Conservation (phyloP, 1,284 basidiomycete species). For the Ceratobasidium papillatum region DNA sequence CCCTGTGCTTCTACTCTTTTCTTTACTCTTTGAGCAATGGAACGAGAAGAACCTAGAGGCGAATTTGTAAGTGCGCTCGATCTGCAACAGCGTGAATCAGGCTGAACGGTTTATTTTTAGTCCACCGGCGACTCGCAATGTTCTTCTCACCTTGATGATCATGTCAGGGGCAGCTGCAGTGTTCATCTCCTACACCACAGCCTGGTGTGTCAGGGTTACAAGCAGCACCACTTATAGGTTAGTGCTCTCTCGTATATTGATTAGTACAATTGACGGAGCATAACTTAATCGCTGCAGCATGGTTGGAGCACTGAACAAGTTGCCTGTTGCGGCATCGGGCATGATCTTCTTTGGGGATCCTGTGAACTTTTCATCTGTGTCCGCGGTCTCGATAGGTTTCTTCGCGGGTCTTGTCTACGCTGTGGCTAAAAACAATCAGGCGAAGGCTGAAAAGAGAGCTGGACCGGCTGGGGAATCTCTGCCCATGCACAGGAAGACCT, state of each 20-base stretch:
- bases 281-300: slow-evolving; percentile 66
- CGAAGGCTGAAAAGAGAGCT: slow-evolving; percentile 64
- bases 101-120: slow-evolving; percentile 55
- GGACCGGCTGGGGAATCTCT: slow-evolving; percentile 46
- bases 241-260: slow-evolving; percentile 44
- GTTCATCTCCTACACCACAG: slow-evolving; percentile 97
- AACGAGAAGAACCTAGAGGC: slow-evolving; percentile 74
- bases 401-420: slow-evolving; percentile 91
- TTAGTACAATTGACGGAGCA: neutral
- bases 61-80: slow-evolving; percentile 81
- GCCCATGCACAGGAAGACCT: slow-evolving; percentile 42
- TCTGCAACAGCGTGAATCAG: neutral
- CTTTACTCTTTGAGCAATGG: slow-evolving; percentile 93
- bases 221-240: slow-evolving; percentile 97
- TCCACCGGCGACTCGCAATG: slow-evolving; percentile 80
- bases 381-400: slow-evolving; percentile 89
- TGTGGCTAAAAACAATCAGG: slow-evolving; percentile 89
- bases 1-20: slow-evolving; percentile 86
- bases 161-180: slow-evolving; percentile 98
- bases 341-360: slow-evolving; percentile 96
- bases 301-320: slow-evolving; percentile 98
- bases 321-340: slow-evolving; percentile 95
- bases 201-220: slow-evolving; percentile 97
- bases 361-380: slow-evolving; percentile 86
- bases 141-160: slow-evolving; percentile 87